Evolutionary conservation across 78 protist species (phyloP).

Genomic region (Dictyostelium purpureum): DNA sequence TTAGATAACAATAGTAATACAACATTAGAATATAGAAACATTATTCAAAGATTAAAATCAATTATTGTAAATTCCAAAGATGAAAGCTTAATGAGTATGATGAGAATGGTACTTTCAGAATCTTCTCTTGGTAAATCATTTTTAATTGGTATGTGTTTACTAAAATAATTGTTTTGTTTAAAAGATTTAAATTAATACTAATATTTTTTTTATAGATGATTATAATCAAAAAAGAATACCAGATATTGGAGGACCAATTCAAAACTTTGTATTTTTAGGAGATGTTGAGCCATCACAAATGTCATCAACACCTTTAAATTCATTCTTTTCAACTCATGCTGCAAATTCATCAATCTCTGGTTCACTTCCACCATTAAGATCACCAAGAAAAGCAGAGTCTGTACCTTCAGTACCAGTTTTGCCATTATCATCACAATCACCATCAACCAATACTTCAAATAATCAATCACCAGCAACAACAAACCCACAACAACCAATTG

Average conservation of each 20-base stretch:
- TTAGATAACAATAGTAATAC: conserved; percentile 24
- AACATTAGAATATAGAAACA: conserved; percentile 18
- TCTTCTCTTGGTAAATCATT: conserved; percentile 50
- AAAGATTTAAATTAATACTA: not conserved
- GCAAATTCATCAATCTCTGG: conserved; percentile 12
- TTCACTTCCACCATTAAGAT: conserved; percentile 66
- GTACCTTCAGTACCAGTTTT: conserved; percentile 39
- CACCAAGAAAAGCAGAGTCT: conserved; percentile 65
- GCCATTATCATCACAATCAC: conserved; percentile 25
- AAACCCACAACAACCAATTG: conserved; percentile 24
- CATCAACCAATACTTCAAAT: not conserved
- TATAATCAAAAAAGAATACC: conserved; percentile 14
- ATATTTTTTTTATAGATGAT: conserved; percentile 19
- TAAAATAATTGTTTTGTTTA: not conserved
- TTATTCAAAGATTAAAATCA: conserved; percentile 58
- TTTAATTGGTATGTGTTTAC: conserved; percentile 23
- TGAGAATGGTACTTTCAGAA: conserved; percentile 31
- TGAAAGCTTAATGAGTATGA: conserved; percentile 33
- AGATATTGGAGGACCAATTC: conserved; percentile 48
- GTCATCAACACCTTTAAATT: conserved; percentile 40
- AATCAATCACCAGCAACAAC: not conserved
- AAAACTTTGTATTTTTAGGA: conserved; percentile 32
- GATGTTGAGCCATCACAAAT: conserved; percentile 21
- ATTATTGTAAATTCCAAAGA: conserved; percentile 33
- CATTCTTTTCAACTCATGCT: conserved; percentile 22